Evolutionary conservation across 2,329 filamentous ascomycete species (phyloP), one percentile per base, ranked within the genome.

Genomic region (Epichloe sylvatica): DNA sequence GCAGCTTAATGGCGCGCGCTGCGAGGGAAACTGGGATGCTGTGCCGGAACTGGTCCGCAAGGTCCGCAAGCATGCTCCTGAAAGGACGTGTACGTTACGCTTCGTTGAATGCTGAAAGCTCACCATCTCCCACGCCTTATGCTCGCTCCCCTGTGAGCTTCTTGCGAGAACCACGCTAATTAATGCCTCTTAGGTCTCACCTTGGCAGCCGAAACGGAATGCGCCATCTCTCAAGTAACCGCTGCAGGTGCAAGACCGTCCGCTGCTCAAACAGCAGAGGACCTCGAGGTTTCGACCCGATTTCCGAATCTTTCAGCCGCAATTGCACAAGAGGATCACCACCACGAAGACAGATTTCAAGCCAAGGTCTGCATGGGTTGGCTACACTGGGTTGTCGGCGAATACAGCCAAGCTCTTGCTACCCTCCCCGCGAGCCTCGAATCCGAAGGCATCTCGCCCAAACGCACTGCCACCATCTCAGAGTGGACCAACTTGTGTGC

Each of bases 11-110:
- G 77, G 83, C 58, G 89, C 88, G 56, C 84, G 92, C 61, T 94
- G 88, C 67, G 82, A 91, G 60, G 89, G 85, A 47, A 83, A 82
- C 65, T 98, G 92, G 92, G 75, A 81, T 57, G 80, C 86, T 33
- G 77, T 97, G 33, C 86, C 87, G 25, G 91, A 97, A 70, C 77
- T 94, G 55, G 83, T 92, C 60, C 81, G 91, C 64, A 98, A 98
- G 69, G 78, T 97, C 61, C 85, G 84, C 62, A 97, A 98, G 68
- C 91, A 98, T 76, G 86, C 89, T 59, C 84, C 89, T 39, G 79
- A 86, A 53, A 80, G 86, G 66, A 78, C 79, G 68, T 95, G 91
- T 96, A 83, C 59, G 79, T 62, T 36, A 33, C 38, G 13, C 17
- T 19, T 33, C 21, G 23, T 19, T n/a, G 47, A 41, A 47, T 45